Base-by-base conservation (phyloP, 345 rosid species). In the Raphanus sativus region DNA sequence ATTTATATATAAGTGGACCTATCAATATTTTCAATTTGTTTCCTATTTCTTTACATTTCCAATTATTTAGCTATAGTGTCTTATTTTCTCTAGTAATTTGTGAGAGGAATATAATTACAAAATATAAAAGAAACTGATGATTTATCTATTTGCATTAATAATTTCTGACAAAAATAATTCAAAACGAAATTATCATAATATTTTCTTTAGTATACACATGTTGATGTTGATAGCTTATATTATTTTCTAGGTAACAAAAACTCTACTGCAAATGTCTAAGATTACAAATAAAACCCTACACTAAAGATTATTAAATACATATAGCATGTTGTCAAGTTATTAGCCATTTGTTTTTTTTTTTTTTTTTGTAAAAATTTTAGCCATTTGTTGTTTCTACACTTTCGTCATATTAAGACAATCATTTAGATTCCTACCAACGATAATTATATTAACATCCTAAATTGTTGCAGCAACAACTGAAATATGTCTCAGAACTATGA, bases 381-480 rank as follows among this genome's bases (percentile, higher is more conserved):
- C 59, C 59, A 52, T 52, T 52, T 52, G 59, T 13, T 13, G 10
- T 15, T 52, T 6, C 10, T 15, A 16, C 6, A 6, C 10, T 54
- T 54, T 54, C 16, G 25, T 16, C 59, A 17, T 54, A 56, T 26
- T 45, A 71, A 45, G 62, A n/a, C 45, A 73, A 73, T 45, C 33
- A 45, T 71, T 42, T 71, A 16, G 75, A 42, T 28, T 50, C 63
- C 16, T 66, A 12, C n/a, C 30, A 58, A 12, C 9, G 16, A n/a
- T 30, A 40, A n/a, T 30, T 21, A 38, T 30, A 28, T 12, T 21
- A 30, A 30, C 33, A 75, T 68, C 54, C 12, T 45, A 55, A 48
- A 67, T 60, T 60, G 36, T 60, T 67, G 60, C 26, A 9, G 73
- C 50, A 26, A 67, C 67, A 67, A 75, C 73, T 66, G 32, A 75